phyloP scores from a whole-genome alignment of 1,284 basidiomycete genomes.

The Cronartium quercuum region DNA sequence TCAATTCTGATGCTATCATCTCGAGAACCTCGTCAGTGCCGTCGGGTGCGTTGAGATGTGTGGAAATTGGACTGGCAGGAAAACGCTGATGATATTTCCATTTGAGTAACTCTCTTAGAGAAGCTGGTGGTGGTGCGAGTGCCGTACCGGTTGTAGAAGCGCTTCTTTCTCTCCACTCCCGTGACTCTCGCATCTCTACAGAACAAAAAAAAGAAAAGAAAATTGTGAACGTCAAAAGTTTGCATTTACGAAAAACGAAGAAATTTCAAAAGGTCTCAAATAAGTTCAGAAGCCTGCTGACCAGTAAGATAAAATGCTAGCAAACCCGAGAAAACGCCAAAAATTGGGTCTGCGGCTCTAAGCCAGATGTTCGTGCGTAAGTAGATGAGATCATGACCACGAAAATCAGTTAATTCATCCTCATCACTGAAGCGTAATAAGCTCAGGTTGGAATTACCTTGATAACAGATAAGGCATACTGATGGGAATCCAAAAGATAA shows the following conservation, averaged over 20 bases:
- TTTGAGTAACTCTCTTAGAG: not conserved
- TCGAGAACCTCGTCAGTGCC: not conserved
- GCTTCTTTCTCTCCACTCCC: not conserved
- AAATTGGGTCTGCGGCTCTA: not conserved
- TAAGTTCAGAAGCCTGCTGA: not conserved
- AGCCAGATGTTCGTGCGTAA: not conserved
- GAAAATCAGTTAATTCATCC: not conserved
- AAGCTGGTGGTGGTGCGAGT: no score
- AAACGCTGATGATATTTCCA: not conserved
- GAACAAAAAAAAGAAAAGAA: not conserved
- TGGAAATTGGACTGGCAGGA: not conserved
- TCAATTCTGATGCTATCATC: not conserved
- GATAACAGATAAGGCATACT: not conserved
- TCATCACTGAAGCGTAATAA: no score
- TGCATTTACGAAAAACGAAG: no score
- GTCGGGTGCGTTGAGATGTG: not conserved
- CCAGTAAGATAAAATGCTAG: not conserved
- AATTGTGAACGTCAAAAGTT: no score
- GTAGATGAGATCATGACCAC: not conserved
- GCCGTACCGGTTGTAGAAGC: not conserved
- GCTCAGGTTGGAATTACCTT: not conserved
- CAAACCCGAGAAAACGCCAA: conserved; percentile 5
- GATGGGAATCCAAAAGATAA: not conserved
- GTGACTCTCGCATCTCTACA: not conserved
- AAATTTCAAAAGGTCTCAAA: no score